Base-by-base conservation (phyloP, 2,329 filamentous ascomycete species). In the Teratosphaeria gauchensis region DNA sequence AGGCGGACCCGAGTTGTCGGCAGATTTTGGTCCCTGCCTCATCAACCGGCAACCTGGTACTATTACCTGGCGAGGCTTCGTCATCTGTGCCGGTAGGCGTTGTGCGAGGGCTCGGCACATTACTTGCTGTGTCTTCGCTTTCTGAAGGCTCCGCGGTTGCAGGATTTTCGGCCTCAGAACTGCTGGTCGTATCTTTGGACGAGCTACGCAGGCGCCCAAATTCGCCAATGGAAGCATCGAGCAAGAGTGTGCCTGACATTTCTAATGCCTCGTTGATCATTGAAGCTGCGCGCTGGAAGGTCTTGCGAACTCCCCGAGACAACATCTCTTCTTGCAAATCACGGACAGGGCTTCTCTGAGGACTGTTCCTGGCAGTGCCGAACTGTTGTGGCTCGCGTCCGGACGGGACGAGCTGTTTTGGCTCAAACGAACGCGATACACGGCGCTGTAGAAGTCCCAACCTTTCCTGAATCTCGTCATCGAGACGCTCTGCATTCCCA, bases 221-320 rank as follows among this genome's bases (percentile, higher is more conserved):
- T 16, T 58, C 58, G 14, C 59, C 55, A 4, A 60, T 58, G 1
- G 57, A 32, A 38, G 63, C 71, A 61, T 75, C 74, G 33, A 77
- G 60, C 55, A 76, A 75, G 0, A 75, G 62, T 28, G 80, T 77
- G 9, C 77, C 78, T 5, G 78, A 76, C 14, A 76, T 73, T 8
- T 69, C 68, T 21, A 81, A 67, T 28, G 77, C 76, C 56, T 77
- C 74, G 2, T 72, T 72, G 9, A 80, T 69, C 0, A 78, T 63
- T 42, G 76, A 74, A 1, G 77, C 75, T 16, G 35, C 35, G n/a
- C 35, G 35, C 35, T 42, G 35, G n/a, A 42, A 42, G n/a, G 35
- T 3, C 35, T 12, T 16, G 4, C 35, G 35, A 14, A 42, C 35
- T 42, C 35, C 35, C 4, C n/a, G 35, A 16, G 35, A 42, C 35